A percentile compares a stretch with the other conserved stretches of the same genome.
These are phyloP conservation scores for Podila epigama DNA, from an alignment of 192 early-diverging fungal genomes.

Conservation along the genomic window DNA sequence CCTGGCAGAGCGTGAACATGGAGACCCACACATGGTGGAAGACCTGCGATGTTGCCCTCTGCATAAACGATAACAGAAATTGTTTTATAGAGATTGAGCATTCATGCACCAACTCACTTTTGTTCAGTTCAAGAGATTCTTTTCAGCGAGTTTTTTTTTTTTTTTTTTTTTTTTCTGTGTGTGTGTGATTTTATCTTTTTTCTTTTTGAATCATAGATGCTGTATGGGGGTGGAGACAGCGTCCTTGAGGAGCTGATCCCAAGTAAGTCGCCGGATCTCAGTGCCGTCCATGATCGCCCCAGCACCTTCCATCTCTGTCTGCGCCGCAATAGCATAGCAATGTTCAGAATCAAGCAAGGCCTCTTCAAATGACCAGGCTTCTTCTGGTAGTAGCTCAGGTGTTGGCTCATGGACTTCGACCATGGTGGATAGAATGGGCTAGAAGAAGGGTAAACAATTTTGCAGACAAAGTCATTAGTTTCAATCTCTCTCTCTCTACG, in stretches of 20 bases:
- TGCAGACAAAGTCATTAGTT: too few species aligned
- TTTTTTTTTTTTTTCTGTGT: too few species aligned
- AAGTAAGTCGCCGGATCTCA: slow-evolving; percentile 9
- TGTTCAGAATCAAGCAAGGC: slow-evolving; percentile 13
- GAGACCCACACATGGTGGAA: too few species aligned
- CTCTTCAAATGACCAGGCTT: slow-evolving; percentile 25
- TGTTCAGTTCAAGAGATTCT: too few species aligned
- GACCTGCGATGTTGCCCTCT: too few species aligned
- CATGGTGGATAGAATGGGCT: slow-evolving; percentile 14
- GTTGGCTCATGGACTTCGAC: slow-evolving; percentile 10
- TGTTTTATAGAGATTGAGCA: too few species aligned
- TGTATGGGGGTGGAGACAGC: slow-evolving; percentile 8
- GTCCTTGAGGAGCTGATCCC: slow-evolving; percentile 17
- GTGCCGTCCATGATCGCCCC: slow-evolving; percentile 4
- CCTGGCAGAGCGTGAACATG: too few species aligned
- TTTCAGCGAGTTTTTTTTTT: too few species aligned
- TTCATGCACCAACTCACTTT: too few species aligned
- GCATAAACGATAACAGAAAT: too few species aligned
- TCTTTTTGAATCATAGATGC: neutral
- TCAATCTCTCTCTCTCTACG: too few species aligned
- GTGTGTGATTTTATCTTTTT: too few species aligned
- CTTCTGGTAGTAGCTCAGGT: slow-evolving; percentile 11
- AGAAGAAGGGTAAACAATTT: neutral
- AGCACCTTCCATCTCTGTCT: neutral
- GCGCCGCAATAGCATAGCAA: slow-evolving; percentile 20